Conservation (phyloP, 768 basidiomycete genomes). For the Lanmaoa pseudosensibilis region DNA sequence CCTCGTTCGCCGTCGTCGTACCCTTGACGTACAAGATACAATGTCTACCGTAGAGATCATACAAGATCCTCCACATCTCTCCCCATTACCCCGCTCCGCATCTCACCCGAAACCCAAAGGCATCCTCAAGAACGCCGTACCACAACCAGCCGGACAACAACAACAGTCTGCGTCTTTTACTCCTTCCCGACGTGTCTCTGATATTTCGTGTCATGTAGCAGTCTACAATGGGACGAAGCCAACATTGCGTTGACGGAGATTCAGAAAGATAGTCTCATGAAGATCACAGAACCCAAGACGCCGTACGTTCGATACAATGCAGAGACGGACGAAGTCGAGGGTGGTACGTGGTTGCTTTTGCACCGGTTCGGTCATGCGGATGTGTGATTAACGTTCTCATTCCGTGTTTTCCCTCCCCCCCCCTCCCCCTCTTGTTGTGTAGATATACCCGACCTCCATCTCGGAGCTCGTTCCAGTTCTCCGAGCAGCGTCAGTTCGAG, state of each 20-base stretch:
- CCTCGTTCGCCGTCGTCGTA: background rate
- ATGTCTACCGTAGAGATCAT: slow-evolving; percentile 34
- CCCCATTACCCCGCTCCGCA: slow-evolving; percentile 58
- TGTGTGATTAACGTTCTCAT: background rate
- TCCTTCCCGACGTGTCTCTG: background rate
- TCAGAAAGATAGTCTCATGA: slow-evolving; percentile 95
- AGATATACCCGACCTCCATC: slow-evolving; percentile 85
- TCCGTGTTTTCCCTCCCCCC: background rate
- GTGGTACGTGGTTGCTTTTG: slow-evolving; percentile 53
- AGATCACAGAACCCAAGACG: slow-evolving; percentile 97
- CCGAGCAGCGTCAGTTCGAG: slow-evolving; percentile 43
- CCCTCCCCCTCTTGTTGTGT: no score
- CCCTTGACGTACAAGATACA: background rate
- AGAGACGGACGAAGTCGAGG: slow-evolving; percentile 80
- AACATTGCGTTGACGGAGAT: slow-evolving; percentile 91
- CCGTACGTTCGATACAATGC: slow-evolving; percentile 92
- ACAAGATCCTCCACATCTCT: slow-evolving; percentile 43
- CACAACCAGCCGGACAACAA: slow-evolving; percentile 39
- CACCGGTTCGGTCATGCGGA: background rate
- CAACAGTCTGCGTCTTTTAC: slow-evolving; percentile 49
- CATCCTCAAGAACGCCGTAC: slow-evolving; percentile 79
- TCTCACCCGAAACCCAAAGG: slow-evolving; percentile 80
- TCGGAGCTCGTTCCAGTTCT: slow-evolving; percentile 40
- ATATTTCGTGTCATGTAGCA: slow-evolving; percentile 36
- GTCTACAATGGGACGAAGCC: slow-evolving; percentile 93